A percentile compares a stretch with the other conserved stretches of the same genome.
These are phyloP conservation scores for Tylopilus sp. DNA, from an alignment of 1,284 basidiomycete species.

Conservation along the genomic window DNA sequence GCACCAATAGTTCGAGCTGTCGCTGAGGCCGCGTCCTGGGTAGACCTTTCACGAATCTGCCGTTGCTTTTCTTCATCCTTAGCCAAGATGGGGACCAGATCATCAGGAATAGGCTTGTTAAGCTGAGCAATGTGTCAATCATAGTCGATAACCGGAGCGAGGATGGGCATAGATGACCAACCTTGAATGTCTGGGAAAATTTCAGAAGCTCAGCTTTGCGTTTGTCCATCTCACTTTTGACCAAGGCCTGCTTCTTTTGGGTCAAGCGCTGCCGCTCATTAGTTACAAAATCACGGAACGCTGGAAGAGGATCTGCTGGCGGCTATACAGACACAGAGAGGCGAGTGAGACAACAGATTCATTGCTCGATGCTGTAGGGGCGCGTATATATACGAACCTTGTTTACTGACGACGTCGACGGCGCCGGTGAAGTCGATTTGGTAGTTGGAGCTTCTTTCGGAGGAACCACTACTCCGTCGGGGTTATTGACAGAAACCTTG, in stretches of 20 bases:
- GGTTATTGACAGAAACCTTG: slow-evolving; percentile 66
- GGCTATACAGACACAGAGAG: slow-evolving; percentile 38
- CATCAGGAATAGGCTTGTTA: slow-evolving; percentile 90
- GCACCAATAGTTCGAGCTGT: slow-evolving; percentile 63
- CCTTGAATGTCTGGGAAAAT: slow-evolving; percentile 93
- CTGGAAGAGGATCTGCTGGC: slow-evolving; percentile 64
- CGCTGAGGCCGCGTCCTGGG: slow-evolving; percentile 58
- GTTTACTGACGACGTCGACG: slow-evolving; percentile 38
- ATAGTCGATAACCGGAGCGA: not conserved
- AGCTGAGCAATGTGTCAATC: slow-evolving; percentile 46
- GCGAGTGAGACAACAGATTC: slow-evolving; percentile 5
- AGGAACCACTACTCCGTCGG: slow-evolving; percentile 50
- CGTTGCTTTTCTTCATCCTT: slow-evolving; percentile 88
- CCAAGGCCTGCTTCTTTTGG: slow-evolving; percentile 84
- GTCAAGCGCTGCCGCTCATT: slow-evolving; percentile 83
- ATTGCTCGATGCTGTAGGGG: not conserved
- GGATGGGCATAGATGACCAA: slow-evolving; percentile 31
- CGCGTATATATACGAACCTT: slow-evolving; percentile 31
- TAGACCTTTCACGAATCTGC: slow-evolving; percentile 73
- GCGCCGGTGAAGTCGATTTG: slow-evolving; percentile 57
- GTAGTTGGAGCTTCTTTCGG: slow-evolving; percentile 42
- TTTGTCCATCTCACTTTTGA: slow-evolving; percentile 91
- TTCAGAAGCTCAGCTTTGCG: slow-evolving; percentile 86
- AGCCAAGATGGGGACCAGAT: slow-evolving; percentile 86
- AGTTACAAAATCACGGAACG: slow-evolving; percentile 86